Base-by-base conservation (phyloP, 2,329 filamentous ascomycete genomes). In the Botrytis deweyae region DNA sequence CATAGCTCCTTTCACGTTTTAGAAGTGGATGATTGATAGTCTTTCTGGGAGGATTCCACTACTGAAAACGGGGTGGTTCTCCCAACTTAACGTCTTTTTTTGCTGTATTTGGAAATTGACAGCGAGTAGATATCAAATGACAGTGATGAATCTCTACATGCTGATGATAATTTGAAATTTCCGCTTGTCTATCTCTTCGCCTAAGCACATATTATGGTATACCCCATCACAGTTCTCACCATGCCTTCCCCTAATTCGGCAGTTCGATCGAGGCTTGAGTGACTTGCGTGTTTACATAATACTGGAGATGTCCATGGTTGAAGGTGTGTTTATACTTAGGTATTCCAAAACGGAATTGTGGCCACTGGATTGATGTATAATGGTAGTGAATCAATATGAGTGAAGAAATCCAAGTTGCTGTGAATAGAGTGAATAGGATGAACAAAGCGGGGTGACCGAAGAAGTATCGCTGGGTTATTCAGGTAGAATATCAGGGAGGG, bases 11-110 rank as follows among this genome's bases (percentile, higher is more conserved):
- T n/a, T 25, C 8, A 0, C 4, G 44, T 10, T 46, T 49, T 49
- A 20, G 10, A 3, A 22, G 8, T 49, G 46, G 46, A 49, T 22
- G 8, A 49, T 49, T 49, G 1, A 3, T 10, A 22, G 3, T 25
- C 20, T 49, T 22, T 49, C 1, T 4, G 22, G 1, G 20, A 49
- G 0, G 3, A 4, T 25, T 8, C 8, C 4, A 18, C 18, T 7
- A 29, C 1, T 8, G 6, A 3, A 0, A 4, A 29, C 52, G 14
- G 1, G 52, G 1, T 0, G 2, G 3, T 29, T n/a, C 10, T 29
- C 2, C 12, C 49, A n/a, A 0, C 1, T 44, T 29, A 1, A 8
- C 25, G 4, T 4, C 3, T n/a, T 55, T 3, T 16, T 0, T 6
- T 55, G 0, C 12, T 29, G 52, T 4, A 1, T 8, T 29, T 55